Evolutionary conservation across 2,329 filamentous ascomycete genomes (phyloP).

Genomic region (Pyricularia sp.): DNA sequence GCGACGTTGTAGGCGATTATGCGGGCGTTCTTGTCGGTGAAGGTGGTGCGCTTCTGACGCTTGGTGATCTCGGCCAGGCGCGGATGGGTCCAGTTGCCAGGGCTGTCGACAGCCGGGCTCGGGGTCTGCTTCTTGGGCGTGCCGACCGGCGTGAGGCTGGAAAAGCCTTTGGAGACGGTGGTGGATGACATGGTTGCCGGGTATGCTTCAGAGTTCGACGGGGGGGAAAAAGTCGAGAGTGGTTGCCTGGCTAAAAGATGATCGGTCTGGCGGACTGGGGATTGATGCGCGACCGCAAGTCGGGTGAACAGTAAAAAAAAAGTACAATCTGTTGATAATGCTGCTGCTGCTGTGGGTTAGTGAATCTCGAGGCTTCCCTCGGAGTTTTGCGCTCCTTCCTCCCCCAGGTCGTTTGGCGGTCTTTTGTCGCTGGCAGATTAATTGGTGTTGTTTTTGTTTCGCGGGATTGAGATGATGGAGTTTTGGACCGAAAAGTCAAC

Average conservation of each 20-base stretch:
- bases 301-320: background rate
- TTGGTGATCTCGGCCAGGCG: constrained; percentile 77
- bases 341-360: background rate
- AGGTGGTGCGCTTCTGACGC: constrained; percentile 68
- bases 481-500: background rate
- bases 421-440: background rate
- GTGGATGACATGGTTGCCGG: constrained; percentile 4
- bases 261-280: background rate
- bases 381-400: background rate
- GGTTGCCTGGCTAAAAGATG: background rate
- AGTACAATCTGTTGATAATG: background rate
- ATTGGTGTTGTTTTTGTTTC: constrained; percentile 4
- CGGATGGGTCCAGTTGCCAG: constrained; percentile 87
- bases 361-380: constrained; percentile 7
- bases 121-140: constrained; percentile 5
- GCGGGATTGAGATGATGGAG: background rate
- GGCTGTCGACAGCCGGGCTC: constrained; percentile 34
- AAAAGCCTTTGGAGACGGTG: background rate
- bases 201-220: background rate
- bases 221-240: background rate
- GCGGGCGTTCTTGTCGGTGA: constrained; percentile 67
- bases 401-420: background rate
- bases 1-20: constrained; percentile 59
- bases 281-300: background rate
- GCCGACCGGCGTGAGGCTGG: background rate